phyloP scores from a whole-genome alignment of 148 eudicot genomes.

The Cornus suecica region DNA sequence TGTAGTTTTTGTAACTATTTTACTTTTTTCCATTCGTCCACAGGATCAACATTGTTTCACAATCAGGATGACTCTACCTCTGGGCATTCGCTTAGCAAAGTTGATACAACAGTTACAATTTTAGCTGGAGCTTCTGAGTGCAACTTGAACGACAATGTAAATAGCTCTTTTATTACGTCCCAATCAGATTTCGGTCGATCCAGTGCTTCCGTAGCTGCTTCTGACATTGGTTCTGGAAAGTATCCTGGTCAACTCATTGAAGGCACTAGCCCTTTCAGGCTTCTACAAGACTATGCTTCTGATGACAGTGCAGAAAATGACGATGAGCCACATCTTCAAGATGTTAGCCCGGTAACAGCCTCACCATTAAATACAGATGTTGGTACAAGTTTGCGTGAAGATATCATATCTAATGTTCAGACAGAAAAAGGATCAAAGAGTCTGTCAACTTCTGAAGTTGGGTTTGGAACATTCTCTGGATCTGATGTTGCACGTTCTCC shows the following conservation, averaged over 20 bases:
- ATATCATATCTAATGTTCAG: slow-evolving; percentile 13
- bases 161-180: slow-evolving; percentile 3
- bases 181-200: slow-evolving; percentile 16
- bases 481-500: slow-evolving; percentile 17
- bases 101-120: slow-evolving; percentile 5
- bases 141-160: not conserved
- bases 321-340: slow-evolving; percentile 33
- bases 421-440: slow-evolving; percentile 18
- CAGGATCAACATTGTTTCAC: slow-evolving; percentile 1
- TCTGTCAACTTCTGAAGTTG: slow-evolving; percentile 19
- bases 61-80: slow-evolving; percentile 15
- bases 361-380: slow-evolving; percentile 23
- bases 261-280: slow-evolving; percentile 54
- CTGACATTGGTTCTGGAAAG: slow-evolving; percentile 26
- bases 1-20: slow-evolving; percentile 4
- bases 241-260: slow-evolving; percentile 23
- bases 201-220: slow-evolving; percentile 22
- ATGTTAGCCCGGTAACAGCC: slow-evolving; percentile 27
- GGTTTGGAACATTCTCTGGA: slow-evolving; percentile 15
- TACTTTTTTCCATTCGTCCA: slow-evolving; percentile 3
- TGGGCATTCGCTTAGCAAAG: slow-evolving; percentile 6
- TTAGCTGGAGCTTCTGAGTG: slow-evolving; percentile 13
- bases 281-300: slow-evolving; percentile 68
- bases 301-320: slow-evolving; percentile 56
- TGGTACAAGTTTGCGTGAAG: slow-evolving; percentile 19